phyloP scores from a whole-genome alignment of 2,329 filamentous ascomycete genomes.

The Beauveria rudraprayagi region DNA sequence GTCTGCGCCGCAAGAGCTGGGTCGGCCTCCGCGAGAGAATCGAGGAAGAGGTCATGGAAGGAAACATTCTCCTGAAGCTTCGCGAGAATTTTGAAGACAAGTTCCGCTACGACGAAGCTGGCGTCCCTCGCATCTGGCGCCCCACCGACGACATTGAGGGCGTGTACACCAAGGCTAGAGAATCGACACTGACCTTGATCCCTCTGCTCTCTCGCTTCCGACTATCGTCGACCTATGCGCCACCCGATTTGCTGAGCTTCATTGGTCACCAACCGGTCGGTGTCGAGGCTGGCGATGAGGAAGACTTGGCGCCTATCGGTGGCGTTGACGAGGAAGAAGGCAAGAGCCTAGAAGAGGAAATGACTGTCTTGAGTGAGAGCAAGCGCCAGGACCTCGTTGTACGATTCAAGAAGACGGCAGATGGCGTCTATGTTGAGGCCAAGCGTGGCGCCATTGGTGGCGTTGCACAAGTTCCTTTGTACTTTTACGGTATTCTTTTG shows the following conservation, averaged over 20 bases:
- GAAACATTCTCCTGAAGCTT: slow-evolving; percentile 89
- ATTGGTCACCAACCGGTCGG: slow-evolving; percentile 70
- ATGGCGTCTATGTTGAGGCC: slow-evolving; percentile 95
- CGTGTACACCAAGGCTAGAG: slow-evolving; percentile 82
- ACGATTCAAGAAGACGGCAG: slow-evolving; percentile 95
- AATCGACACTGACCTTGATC: slow-evolving; percentile 85
- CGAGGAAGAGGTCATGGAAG: slow-evolving; percentile 96
- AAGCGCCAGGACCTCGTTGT: slow-evolving; percentile 89
- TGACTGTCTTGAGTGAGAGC: slow-evolving; percentile 83
- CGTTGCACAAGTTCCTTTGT: slow-evolving; percentile 85
- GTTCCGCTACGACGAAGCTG: slow-evolving; percentile 93
- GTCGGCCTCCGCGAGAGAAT: slow-evolving; percentile 81
- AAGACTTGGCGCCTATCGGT: slow-evolving; percentile 80
- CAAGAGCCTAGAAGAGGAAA: slow-evolving; percentile 92
- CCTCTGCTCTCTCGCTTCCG: slow-evolving; percentile 82
- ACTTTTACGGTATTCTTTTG: slow-evolving; percentile 85
- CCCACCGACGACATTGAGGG: slow-evolving; percentile 97
- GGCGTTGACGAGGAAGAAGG: slow-evolving; percentile 92
- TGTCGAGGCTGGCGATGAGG: slow-evolving; percentile 75
- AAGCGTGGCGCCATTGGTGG: slow-evolving; percentile 95
- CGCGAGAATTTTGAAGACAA: slow-evolving; percentile 99
- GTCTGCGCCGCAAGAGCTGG: slow-evolving; percentile 90
- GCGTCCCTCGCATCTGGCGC: slow-evolving; percentile 93
- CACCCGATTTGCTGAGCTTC: slow-evolving; percentile 78
- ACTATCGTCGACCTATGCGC: slow-evolving; percentile 62